phyloP scores from a whole-genome alignment of 2,329 filamentous ascomycete genomes.

The Trichoderma hamatum region DNA sequence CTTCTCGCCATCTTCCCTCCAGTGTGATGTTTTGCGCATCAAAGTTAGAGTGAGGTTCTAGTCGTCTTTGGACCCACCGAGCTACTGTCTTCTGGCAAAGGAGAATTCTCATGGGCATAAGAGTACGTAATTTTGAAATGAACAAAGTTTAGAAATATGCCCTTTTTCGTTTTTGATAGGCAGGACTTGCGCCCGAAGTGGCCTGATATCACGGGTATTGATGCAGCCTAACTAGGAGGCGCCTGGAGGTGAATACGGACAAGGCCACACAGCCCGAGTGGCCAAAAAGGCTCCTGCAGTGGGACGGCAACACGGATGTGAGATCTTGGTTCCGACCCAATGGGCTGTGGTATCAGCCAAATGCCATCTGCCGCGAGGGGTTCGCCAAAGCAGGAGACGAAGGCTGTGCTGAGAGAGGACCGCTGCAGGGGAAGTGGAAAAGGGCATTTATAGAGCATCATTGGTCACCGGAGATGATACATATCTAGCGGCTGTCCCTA shows the following conservation, averaged over 20 bases:
- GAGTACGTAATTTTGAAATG: background rate
- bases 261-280: constrained; percentile 11
- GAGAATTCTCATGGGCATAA: background rate
- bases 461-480: background rate
- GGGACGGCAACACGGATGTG: constrained; percentile 18
- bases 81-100: background rate
- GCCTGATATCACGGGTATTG: constrained; percentile 1
- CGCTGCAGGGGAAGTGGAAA: background rate
- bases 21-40: background rate
- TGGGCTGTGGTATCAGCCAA: constrained; percentile 1
- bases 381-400: constrained; percentile 1
- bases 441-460: background rate
- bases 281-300: constrained; percentile 10
- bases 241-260: background rate
- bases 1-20: background rate
- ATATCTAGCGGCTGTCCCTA: background rate
- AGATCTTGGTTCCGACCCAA: constrained; percentile 18
- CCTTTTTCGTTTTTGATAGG: background rate
- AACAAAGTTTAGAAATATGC: background rate
- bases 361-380: constrained; percentile 9
- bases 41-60: background rate
- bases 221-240: background rate
- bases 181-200: background rate
- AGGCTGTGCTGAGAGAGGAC: constrained; percentile 4
- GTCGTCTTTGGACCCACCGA: background rate